A percentile compares a stretch with the other conserved stretches of the same genome.
phyloP scores from a whole-genome alignment of 2,329 filamentous ascomycete genomes.

The Shiraia bambusicola region DNA sequence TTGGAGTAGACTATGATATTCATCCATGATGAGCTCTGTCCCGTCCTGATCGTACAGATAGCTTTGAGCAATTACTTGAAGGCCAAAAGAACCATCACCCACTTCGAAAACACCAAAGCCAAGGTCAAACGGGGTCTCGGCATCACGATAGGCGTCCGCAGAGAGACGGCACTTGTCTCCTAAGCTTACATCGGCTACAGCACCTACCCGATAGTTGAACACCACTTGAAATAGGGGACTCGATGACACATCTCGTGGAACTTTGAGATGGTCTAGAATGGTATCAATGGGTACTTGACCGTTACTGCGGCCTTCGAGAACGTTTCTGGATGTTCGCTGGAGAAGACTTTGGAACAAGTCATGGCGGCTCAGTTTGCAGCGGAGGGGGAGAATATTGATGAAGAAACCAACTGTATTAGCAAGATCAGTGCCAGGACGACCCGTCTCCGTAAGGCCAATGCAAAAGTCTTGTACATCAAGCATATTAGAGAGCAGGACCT shows the following conservation, averaged over 20 bases:
- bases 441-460: slow-evolving; percentile 48
- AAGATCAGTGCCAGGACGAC: slow-evolving; percentile 29
- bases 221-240: slow-evolving; percentile 43
- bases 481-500: slow-evolving; percentile 15
- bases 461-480: slow-evolving; percentile 31
- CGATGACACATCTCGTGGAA: slow-evolving; percentile 22
- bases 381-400: slow-evolving; percentile 40
- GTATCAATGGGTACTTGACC: slow-evolving; percentile 36
- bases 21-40: no score
- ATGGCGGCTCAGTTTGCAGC: slow-evolving; percentile 15
- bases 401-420: slow-evolving; percentile 21
- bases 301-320: slow-evolving; percentile 22
- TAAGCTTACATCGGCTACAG: no score
- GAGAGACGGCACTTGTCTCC: no score
- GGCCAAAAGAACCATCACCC: no score
- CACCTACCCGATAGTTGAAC: slow-evolving; percentile 32
- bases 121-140: no score
- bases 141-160: no score
- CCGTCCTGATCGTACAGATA: no score
- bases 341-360: slow-evolving; percentile 21
- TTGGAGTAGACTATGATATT: no score
- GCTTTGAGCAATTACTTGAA: no score
- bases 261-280: slow-evolving; percentile 33
- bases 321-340: slow-evolving; percentile 11
- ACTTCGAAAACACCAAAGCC: slow-evolving; percentile 7